A percentile compares a stretch with the other conserved stretches of the same genome.
Conservation (phyloP, 2,329 filamentous ascomycete species). For the Botrytis tulipae region DNA sequence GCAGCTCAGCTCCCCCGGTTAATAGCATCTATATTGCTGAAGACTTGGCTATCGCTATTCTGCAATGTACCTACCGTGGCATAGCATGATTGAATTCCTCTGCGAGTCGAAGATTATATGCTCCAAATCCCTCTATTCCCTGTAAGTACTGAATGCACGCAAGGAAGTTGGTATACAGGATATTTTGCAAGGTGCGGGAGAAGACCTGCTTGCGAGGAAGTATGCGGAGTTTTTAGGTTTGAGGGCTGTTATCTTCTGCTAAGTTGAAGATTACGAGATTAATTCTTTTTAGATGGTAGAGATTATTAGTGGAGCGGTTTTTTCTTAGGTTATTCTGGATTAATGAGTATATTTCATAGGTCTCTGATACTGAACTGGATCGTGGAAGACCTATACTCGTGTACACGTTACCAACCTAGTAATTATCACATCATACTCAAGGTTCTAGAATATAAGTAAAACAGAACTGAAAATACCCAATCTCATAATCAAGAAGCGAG, state of each 20-base stretch:
- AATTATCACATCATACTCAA: not conserved
- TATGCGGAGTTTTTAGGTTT: not conserved
- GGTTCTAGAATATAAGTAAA: not conserved
- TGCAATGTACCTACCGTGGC: too few relatives aligned
- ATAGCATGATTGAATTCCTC: too few relatives aligned
- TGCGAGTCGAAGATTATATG: not conserved
- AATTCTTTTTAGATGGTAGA: too few relatives aligned
- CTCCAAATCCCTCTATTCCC: not conserved
- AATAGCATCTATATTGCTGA: not conserved
- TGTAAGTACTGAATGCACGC: not conserved
- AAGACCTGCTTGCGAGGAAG: not conserved
- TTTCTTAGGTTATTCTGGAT: not conserved
- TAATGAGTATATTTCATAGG: not conserved
- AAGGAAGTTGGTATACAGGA: not conserved
- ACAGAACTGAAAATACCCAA: not conserved
- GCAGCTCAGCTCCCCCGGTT: not conserved
- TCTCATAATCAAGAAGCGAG: not conserved
- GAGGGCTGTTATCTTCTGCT: not conserved
- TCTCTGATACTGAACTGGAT: not conserved
- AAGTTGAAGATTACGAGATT: too few relatives aligned
- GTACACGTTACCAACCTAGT: not conserved
- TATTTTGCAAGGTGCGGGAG: too few relatives aligned
- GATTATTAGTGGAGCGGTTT: not conserved
- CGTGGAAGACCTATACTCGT: not conserved
- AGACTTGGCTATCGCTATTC: not conserved